Base-by-base conservation (phyloP, 2,329 filamentous ascomycete species). In the Lithohypha guttulata region DNA sequence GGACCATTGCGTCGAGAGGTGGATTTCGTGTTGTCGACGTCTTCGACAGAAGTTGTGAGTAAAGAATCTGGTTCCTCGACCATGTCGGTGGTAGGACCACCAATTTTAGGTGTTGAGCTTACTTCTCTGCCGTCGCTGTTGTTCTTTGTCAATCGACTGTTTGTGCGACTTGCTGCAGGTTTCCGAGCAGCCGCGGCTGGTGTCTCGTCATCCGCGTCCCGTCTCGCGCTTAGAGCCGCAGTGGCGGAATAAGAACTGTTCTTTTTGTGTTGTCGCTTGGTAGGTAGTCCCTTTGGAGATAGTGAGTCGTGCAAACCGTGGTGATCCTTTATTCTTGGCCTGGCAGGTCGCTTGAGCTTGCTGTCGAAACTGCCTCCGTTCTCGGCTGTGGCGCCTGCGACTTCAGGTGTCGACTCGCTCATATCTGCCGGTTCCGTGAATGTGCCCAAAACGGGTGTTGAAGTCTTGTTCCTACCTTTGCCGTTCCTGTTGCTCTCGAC, bases 391-490 rank as follows among this genome's bases (percentile, higher is more conserved):
- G 42, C 43, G 8, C 22, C 41, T 2, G 34, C 36, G n/a, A 14
- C 33, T 27, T 35, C 33, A 13, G 26, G 18, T 26, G 30, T 15
- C 21, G 37, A 40, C 31, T 51, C 48, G 9, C 34, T 32, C 10
- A 37, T 41, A 5, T 53, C 51, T n/a, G 54, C 46, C n/a, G n/a
- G n/a, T 29, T 63, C 60, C n/a, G 54, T 44, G 28, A 63, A 57
- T 3, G 58, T 53, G 13, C 58, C 44, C 9, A 59, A 52, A 1
- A 63, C 50, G 2, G 62, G 62, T 2, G 62, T 65, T 0, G 60
- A 59, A 3, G 54, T 63, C 41, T 64, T 65, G 17, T 60, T 55
- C 37, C 59, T 53, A 14, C 60, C 59, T 39, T 50, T 48, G 2
- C 34, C 44, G n/a, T 35, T 19, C n/a, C 43, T 45, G 20, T 49